Evolutionary conservation across 257 asterid genomes (phyloP), one percentile per base, ranked within the genome.

Genomic region (Nicotiana tomentosiformis): DNA sequence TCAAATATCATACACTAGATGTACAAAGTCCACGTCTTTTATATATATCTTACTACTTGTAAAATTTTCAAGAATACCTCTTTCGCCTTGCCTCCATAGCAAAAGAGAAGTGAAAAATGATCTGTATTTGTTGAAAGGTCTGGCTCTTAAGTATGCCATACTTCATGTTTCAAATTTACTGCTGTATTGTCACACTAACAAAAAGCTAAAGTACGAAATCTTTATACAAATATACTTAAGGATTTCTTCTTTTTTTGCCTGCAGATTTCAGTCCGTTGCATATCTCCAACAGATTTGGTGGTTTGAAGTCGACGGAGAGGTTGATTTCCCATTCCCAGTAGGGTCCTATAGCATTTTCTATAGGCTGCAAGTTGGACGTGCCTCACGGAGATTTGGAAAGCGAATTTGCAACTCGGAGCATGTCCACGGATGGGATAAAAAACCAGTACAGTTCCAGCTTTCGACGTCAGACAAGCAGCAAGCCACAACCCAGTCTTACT

Each of bases 271-370:
- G 5, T 87, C 97, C 14, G 87, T 96, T 20, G 95, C 98, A 7
- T 96, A 94, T 87, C 98, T 96, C 87, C 98, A 94, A 86, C 99
- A 96, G 87, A 96, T 88, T 77, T 94, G 99, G 98, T 96, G 98
- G 99, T 88, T 96, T 56, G 98, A 96, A 89, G 93, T 89, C 2
- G 92, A 89, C 20, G 99, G 99, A 23, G 98, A 93, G 81, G 88
- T 96, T 0, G 98, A 94, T 66, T 96, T 96, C 86, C 99, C 97
- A 3, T 92, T 96, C n/a, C 93, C 98, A 2, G 88, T 93, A 4
- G 99, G 98, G 8, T 85, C 93, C 1, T 96, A 96, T 84, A 93
- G 97, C 86, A 89, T 96, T 53, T 90, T 90, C 53, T 96, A 94
- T 90, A 80, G 98, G 84, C 85, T 94, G 77, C 99, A 94, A 56